Evolutionary conservation across 2,329 filamentous ascomycete genomes (phyloP), one percentile per base, ranked within the genome.

Genomic region (Xylariomycetidae sp.): DNA sequence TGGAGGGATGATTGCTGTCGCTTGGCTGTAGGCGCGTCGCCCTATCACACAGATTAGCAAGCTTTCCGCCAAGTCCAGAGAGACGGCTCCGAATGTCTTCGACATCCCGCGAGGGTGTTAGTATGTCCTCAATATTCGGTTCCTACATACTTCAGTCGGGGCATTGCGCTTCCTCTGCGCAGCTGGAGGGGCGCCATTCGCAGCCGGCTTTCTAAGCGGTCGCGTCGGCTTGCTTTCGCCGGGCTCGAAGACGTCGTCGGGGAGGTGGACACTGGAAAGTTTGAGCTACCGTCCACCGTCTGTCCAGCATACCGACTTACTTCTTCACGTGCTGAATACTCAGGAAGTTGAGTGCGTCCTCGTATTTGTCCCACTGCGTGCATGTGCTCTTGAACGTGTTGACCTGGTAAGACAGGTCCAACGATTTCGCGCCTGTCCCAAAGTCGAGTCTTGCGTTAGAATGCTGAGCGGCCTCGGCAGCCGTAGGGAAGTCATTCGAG

Each of bases 341-440:
- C 32, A 98, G 66, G 25, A 80, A 85, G 28, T 88, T 86, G 32
- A 85, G 63, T n/a, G 84, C 76, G 10, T 74, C 65, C 43, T 90
- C 70, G 58, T 84, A 94, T 37, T 82, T 79, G 28, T 82, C 69
- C 78, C 85, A 92, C 24, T 70, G 71, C 23, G 70, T 81, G 59
- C 89, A 93, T 32, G 82, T 74, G n/a, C 74, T 70, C 64, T 88
- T 94, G 68, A 95, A 98, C 35, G 87, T 79, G 34, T 83, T 74
- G 18, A 94, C 88, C 48, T 92, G 82, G 49, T 76, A 82, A 14
- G 89, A 84, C 16, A 90, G 74, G 57, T 90, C 84, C 31, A 89
- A 72, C 27, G 76, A 75, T 64, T 80, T 85, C 39, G 76, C 74
- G 37, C 74, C 80, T 78, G 57, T 19, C 19, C 29, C 19, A 18